Percentiles rank a stretch among this genome's conserved stretches.
Evolutionary conservation across 495 filamentous ascomycete species (phyloP).

Genomic region (Penicillium ochrochloron): DNA sequence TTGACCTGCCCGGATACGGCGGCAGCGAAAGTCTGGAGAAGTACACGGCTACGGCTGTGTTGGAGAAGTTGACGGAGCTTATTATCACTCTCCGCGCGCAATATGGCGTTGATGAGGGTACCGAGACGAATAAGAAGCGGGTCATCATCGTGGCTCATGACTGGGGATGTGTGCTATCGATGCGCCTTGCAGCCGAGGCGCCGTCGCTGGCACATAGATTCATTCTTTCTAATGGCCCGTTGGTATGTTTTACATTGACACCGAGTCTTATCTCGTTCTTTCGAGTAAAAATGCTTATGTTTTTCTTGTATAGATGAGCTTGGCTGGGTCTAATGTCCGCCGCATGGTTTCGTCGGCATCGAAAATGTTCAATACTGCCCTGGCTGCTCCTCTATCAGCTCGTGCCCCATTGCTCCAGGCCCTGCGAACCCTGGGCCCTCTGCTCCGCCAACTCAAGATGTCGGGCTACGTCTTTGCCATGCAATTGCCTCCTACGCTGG

Average conservation of each 20-base stretch:
- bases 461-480: conserved; percentile 59
- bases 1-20: conserved; percentile 62
- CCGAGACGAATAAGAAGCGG: conserved; percentile 33
- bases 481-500: conserved; percentile 46
- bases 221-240: conserved; percentile 53
- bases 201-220: conserved; percentile 57
- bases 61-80: conserved; percentile 56
- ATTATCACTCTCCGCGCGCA: conserved; percentile 49
- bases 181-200: conserved; percentile 59
- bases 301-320: conserved; percentile 27
- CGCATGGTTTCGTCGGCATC: conserved; percentile 42
- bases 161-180: conserved; percentile 58
- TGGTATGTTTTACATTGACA: conserved; percentile 42
- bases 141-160: conserved; percentile 60
- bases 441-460: conserved; percentile 44
- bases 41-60: conserved; percentile 53
- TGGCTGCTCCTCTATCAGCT: conserved; percentile 44
- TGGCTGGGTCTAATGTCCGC: conserved; percentile 38
- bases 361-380: conserved; percentile 53
- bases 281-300: background rate
- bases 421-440: conserved; percentile 40
- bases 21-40: conserved; percentile 52
- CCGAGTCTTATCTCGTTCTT: background rate
- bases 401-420: conserved; percentile 47
- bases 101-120: conserved; percentile 47